Percentiles rank a stretch among this genome's conserved stretches.
These are phyloP conservation scores for Fusarium decemcellulare DNA, from an alignment of 2,329 filamentous ascomycete genomes.

Conservation along the genomic window DNA sequence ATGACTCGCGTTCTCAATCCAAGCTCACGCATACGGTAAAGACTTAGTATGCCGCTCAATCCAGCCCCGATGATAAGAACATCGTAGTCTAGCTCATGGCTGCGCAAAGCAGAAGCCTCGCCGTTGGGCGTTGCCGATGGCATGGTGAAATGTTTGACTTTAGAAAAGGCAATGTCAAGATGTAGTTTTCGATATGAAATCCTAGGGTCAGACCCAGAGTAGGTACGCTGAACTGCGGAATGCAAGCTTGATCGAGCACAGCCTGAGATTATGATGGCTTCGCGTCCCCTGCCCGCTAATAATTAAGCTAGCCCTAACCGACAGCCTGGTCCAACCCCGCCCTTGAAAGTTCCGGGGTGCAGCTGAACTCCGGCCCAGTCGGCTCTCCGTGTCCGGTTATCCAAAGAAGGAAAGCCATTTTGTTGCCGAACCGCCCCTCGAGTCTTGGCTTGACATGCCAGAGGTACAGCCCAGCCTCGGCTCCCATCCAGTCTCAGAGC, in stretches of 20 bases:
- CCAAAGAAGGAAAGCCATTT: constrained; percentile 24
- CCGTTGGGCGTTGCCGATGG: constrained; percentile 25
- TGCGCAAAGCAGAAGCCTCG: constrained; percentile 17
- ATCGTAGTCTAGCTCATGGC: constrained; percentile 36
- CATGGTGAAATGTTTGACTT: constrained; percentile 10
- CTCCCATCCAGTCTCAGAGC: no score
- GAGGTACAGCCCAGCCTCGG: neutral
- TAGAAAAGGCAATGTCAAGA: no score
- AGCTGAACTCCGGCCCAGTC: no score
- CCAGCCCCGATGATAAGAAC: constrained; percentile 41
- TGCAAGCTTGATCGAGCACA: no score
- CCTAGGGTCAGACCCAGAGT: no score
- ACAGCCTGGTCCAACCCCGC: no score
- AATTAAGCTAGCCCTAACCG: no score
- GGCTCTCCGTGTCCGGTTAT: constrained; percentile 7
- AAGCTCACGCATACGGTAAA: constrained; percentile 57
- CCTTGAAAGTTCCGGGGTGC: no score
- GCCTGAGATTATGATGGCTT: no score
- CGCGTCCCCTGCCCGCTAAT: no score
- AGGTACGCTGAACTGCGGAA: no score
- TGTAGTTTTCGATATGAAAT: no score
- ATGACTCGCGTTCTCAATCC: constrained; percentile 54
- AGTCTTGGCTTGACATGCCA: neutral
- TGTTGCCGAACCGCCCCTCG: constrained; percentile 4
- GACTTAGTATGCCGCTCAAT: constrained; percentile 57